Percentiles rank a stretch among this genome's conserved stretches.
These are phyloP conservation scores for Melocanna baccifera DNA, from an alignment of 176 grass and related monocot genomes.

Conservation along the genomic window DNA sequence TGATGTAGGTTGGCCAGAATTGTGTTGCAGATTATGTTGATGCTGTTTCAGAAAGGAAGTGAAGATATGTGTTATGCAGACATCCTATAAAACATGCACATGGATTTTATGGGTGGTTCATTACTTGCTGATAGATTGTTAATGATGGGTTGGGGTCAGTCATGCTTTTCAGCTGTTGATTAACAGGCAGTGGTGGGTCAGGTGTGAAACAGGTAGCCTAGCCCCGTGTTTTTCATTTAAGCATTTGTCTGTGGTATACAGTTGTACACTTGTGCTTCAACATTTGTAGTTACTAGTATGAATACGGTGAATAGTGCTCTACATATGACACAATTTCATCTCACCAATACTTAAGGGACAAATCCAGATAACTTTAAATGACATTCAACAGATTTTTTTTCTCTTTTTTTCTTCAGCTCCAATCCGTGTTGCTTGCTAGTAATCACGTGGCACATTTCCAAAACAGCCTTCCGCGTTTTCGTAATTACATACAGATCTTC, in stretches of 20 bases:
- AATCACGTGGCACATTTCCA: too few species aligned
- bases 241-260: background rate
- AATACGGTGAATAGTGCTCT: background rate
- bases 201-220: background rate
- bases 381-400: background rate
- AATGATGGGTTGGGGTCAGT: background rate
- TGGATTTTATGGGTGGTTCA: background rate
- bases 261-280: background rate
- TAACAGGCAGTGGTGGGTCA: background rate
- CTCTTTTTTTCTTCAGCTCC: background rate
- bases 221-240: background rate
- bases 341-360: background rate
- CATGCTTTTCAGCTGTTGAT: background rate
- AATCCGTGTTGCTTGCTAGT: background rate
- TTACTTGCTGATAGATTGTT: background rate
- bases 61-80: background rate
- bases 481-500: too few species aligned
- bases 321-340: background rate
- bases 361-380: background rate
- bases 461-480: too few species aligned
- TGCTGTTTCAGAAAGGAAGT: background rate
- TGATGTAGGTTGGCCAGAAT: background rate
- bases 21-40: background rate
- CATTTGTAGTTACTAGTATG: background rate
- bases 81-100: background rate